Conservation (phyloP, 768 basidiomycete genomes). For the Gyrodon lividus region DNA sequence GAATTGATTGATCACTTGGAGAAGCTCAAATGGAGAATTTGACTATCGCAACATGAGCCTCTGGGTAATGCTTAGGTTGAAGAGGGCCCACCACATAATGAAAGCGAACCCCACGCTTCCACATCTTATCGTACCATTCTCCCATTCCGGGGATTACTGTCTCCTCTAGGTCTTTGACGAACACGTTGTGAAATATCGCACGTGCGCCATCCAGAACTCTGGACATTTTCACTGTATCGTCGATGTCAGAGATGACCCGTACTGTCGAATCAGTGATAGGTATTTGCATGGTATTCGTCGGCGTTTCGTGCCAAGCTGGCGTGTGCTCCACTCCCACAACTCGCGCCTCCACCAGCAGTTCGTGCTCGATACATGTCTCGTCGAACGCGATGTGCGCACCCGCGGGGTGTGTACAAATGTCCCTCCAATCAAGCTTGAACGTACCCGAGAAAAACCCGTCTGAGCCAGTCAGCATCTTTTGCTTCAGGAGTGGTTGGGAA, state of each 20-base stretch:
- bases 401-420: constrained; percentile 58
- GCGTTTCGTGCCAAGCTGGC: constrained; percentile 37
- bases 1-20: constrained; percentile 78
- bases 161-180: constrained; percentile 81
- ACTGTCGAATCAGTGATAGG: constrained; percentile 62
- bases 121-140: constrained; percentile 72
- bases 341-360: constrained; percentile 54
- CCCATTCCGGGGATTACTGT: constrained; percentile 81
- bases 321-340: constrained; percentile 43
- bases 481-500: constrained; percentile 46
- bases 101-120: constrained; percentile 69
- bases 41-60: constrained; percentile 49
- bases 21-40: constrained; percentile 83
- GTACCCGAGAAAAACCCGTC: constrained; percentile 75
- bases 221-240: constrained; percentile 76
- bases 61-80: background rate
- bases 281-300: constrained; percentile 31
- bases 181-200: constrained; percentile 86
- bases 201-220: constrained; percentile 79
- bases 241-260: constrained; percentile 89
- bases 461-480: constrained; percentile 53
- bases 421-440: constrained; percentile 67
- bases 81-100: constrained; percentile 78
- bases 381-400: constrained; percentile 59
- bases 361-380: constrained; percentile 38